These are phyloP conservation scores for Coniosporium tulheliwenetii DNA, from an alignment of 2,329 filamentous ascomycete genomes.

Conservation along the genomic window DNA sequence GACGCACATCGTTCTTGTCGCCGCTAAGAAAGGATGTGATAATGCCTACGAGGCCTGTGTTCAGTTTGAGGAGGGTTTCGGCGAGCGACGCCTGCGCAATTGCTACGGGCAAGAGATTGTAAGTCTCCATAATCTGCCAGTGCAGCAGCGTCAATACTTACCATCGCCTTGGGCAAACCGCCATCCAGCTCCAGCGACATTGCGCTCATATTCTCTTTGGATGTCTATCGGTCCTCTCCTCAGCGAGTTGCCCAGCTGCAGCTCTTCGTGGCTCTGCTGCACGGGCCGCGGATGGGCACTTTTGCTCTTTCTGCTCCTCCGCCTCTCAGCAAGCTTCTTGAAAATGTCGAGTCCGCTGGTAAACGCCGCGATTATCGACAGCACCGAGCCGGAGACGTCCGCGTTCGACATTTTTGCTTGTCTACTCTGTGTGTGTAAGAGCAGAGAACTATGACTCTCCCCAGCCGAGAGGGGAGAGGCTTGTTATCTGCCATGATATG, in stretches of 20 bases:
- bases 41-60: conserved; percentile 30
- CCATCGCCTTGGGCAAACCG: conserved; percentile 27
- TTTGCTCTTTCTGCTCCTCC: conserved; percentile 14
- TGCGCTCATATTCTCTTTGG: conserved; percentile 23
- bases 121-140: not conserved
- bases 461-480: no score
- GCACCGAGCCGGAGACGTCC: conserved; percentile 12
- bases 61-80: conserved; percentile 28
- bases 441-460: no score
- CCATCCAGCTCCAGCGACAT: conserved; percentile 20
- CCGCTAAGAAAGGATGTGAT: conserved; percentile 26
- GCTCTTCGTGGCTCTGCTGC: conserved; percentile 15
- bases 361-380: conserved; percentile 28
- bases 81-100: conserved; percentile 29
- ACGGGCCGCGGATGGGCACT: conserved; percentile 1
- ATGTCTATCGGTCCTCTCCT: conserved; percentile 25
- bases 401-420: no score
- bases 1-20: conserved; percentile 13
- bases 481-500: no score
- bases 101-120: conserved; percentile 11
- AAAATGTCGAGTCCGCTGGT: conserved; percentile 28
- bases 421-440: no score
- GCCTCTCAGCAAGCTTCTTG: conserved; percentile 21
- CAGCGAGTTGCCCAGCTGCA: conserved; percentile 22
- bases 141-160: conserved; percentile 10